Evolutionary conservation across 2,329 filamentous ascomycete species (phyloP).

Genomic region (Didymellaceae sp.): DNA sequence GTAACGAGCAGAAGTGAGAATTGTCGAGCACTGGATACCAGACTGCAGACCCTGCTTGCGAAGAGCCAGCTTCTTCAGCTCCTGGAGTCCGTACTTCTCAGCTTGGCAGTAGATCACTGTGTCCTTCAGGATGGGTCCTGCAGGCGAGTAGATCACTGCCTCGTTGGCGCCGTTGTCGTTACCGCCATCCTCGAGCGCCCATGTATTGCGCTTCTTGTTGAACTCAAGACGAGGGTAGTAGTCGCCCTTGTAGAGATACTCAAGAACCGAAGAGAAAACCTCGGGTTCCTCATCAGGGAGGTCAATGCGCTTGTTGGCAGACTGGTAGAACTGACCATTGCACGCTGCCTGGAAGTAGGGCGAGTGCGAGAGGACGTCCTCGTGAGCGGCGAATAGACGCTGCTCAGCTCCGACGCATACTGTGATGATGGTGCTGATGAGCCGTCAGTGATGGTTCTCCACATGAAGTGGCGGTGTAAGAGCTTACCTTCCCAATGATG

Average conservation of each 20-base stretch:
- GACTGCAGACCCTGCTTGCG: constrained; percentile 89
- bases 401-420: constrained; percentile 81
- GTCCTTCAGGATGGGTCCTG: constrained; percentile 78
- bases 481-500: constrained; percentile 46
- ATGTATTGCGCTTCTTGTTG: constrained; percentile 80
- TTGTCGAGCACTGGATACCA: constrained; percentile 83
- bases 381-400: constrained; percentile 89
- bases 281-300: constrained; percentile 87
- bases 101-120: constrained; percentile 91
- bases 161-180: constrained; percentile 48
- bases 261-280: constrained; percentile 87
- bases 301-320: constrained; percentile 72
- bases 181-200: constrained; percentile 75
- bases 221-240: constrained; percentile 85
- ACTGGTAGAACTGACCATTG: constrained; percentile 67
- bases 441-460: constrained; percentile 24
- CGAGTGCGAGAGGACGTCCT: constrained; percentile 79
- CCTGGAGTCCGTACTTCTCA: constrained; percentile 80
- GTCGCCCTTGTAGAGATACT: constrained; percentile 93
- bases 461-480: constrained; percentile 6
- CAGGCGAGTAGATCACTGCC: constrained; percentile 65
- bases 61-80: constrained; percentile 82
- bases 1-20: constrained; percentile 84
- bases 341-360: constrained; percentile 77
- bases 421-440: constrained; percentile 69